These are phyloP conservation scores for Linderina pennispora DNA, from an alignment of 192 early-diverging fungal species.

Conservation along the genomic window DNA sequence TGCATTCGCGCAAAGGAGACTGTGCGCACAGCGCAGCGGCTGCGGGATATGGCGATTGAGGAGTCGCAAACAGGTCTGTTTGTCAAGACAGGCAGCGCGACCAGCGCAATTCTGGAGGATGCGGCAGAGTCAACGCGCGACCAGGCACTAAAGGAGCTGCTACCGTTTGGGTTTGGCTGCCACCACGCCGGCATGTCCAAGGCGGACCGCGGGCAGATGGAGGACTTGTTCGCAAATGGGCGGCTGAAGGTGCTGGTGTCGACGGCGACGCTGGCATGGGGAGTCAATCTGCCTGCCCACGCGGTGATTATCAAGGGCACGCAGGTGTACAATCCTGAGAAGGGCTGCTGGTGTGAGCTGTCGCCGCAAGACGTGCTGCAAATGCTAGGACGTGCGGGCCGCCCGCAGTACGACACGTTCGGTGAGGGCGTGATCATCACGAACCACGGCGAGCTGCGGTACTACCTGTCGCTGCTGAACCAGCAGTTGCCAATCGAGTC, in stretches of 20 bases:
- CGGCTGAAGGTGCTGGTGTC: conserved; percentile 91
- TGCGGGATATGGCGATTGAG: conserved; percentile 90
- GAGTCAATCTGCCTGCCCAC: conserved; percentile 98
- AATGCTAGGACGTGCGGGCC: conserved; percentile 96
- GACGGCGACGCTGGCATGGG: conserved; percentile 98
- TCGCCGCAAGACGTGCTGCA: conserved; percentile 96
- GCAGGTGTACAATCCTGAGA: conserved; percentile 94
- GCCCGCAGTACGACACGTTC: conserved; percentile 92
- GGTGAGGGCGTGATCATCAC: conserved; percentile 98
- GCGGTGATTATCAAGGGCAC: conserved; percentile 99
- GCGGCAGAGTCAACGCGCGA: conserved; percentile 81
- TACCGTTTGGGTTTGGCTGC: conserved; percentile 92
- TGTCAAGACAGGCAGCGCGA: conserved; percentile 72
- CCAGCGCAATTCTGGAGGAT: conserved; percentile 74
- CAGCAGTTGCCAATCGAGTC: conserved; percentile 97
- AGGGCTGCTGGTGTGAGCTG: conserved; percentile 92
- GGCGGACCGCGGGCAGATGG: conserved; percentile 85
- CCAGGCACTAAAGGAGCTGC: conserved; percentile 75
- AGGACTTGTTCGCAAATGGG: conserved; percentile 88
- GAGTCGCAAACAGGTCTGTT: conserved; percentile 81
- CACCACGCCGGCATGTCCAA: conserved; percentile 97
- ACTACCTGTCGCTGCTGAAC: conserved; percentile 91
- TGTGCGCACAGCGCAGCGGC: conserved; percentile 85
- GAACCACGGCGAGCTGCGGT: conserved; percentile 84
- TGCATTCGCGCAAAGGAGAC: conserved; percentile 98